Base-by-base conservation (phyloP, 2,329 filamentous ascomycete species). In the Orbilia javanica region DNA sequence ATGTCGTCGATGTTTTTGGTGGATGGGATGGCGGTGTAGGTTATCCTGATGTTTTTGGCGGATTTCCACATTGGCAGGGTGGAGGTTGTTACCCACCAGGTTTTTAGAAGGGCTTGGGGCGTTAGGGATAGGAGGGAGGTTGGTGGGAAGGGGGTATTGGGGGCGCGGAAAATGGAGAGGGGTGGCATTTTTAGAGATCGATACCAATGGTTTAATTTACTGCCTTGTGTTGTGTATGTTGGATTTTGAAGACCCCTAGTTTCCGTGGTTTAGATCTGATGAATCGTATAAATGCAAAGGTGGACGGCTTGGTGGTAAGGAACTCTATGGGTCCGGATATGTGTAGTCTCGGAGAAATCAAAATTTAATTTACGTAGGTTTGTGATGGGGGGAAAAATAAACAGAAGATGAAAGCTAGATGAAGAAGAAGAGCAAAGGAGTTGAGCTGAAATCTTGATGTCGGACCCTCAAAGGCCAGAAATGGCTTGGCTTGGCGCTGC, bases 1-100 rank as follows among this genome's bases (percentile, higher is more conserved):
- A 91, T 83, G 84, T 96, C 93, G 83, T 93, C 90, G 79, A 95
- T 77, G 50, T 70, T 15, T 8, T 53, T 84, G 73, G 87, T 86
- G 3, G 82, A 69, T 22, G 84, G 83, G 69, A 86, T 85, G 46
- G 86, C 85, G 8, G 85, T 88, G 86, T 96, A 96, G 36, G 89
- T 91, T 83, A 96, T 95, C 81, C 88, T 88, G 13, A 96, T 92
- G 84, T 96, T 96, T 83, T 90, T 90, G 66, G 92, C 90, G 55
- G 88, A 88, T 81, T 90, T 90, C 93, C 93, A 96, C 91, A 96
- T 94, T 79, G 88, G 85, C 10, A 94, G 88, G 4, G 91, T 93
- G 3, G 90, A 92, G 85, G 93, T 91, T 10, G 91, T 92, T 71
- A 94, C 91, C 81, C 88, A 85, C 92, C 92, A 94, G 75, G 89